Evolutionary conservation across 345 rosid genomes (phyloP).

Genomic region (Corymbia maculata): DNA sequence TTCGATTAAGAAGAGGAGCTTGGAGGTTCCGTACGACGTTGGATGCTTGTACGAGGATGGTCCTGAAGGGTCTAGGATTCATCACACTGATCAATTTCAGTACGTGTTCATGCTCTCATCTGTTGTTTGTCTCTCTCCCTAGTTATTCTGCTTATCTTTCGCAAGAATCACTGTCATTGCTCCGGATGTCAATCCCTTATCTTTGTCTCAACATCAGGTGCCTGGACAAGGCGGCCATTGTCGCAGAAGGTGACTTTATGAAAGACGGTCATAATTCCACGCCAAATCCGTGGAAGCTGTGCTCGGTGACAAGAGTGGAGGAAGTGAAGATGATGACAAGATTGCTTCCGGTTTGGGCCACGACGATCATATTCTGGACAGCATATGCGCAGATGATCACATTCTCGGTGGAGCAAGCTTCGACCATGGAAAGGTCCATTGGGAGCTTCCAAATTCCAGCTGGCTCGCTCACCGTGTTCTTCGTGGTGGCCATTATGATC

Average conservation of each 20-base stretch:
- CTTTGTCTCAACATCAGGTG: constrained; percentile 10
- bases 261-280: neutral
- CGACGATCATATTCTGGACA: constrained; percentile 61
- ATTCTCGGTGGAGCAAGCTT: constrained; percentile 60
- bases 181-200: neutral
- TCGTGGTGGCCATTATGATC: constrained; percentile 39
- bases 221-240: constrained; percentile 54
- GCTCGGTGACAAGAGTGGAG: constrained; percentile 52
- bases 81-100: constrained; percentile 55
- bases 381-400: constrained; percentile 59
- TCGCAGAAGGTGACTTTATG: constrained; percentile 27
- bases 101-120: constrained; percentile 2
- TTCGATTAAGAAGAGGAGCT: constrained; percentile 40
- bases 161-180: neutral
- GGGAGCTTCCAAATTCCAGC: constrained; percentile 56
- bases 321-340: constrained; percentile 54
- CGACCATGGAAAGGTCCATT: constrained; percentile 46
- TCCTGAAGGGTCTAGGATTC: constrained; percentile 37
- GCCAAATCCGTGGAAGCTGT: constrained; percentile 49
- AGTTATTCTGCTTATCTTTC: neutral
- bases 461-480: constrained; percentile 54
- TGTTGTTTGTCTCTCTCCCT: neutral
- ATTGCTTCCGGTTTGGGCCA: constrained; percentile 61
- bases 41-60: constrained; percentile 41
- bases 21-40: constrained; percentile 31